Percentiles rank a stretch among this genome's conserved stretches.
phyloP scores from a whole-genome alignment of 768 basidiomycete genomes.

The Mycena galopus region DNA sequence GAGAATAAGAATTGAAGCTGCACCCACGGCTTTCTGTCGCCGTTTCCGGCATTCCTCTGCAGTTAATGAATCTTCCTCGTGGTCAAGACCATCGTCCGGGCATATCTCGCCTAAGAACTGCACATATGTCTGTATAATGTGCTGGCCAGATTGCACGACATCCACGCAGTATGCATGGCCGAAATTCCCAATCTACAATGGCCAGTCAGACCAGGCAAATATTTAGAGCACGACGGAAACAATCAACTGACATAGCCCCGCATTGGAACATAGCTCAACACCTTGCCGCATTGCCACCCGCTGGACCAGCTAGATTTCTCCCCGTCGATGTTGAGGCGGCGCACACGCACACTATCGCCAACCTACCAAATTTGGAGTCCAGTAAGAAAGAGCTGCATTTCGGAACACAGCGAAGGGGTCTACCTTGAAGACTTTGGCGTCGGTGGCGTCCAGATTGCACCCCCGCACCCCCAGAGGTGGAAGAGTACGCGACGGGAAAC shows the following conservation, averaged over 20 bases:
- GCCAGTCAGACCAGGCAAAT: background rate
- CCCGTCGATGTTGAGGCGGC: constrained; percentile 13
- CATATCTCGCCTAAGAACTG: constrained; percentile 30
- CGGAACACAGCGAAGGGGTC: too few relatives aligned
- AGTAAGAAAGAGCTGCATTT: background rate
- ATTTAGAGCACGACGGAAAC: background rate
- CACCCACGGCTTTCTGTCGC: constrained; percentile 18
- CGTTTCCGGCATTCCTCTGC: constrained; percentile 4
- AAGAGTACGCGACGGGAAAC: constrained; percentile 18
- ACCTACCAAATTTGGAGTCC: constrained; percentile 10
- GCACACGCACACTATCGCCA: constrained; percentile 29
- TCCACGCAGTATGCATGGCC: constrained; percentile 20
- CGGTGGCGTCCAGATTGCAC: constrained; percentile 15
- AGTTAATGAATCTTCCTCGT: background rate
- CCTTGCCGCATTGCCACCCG: constrained; percentile 22
- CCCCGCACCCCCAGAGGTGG: constrained; percentile 4
- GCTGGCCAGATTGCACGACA: background rate
- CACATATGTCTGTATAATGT: background rate
- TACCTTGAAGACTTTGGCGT: constrained; percentile 1
- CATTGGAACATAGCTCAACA: constrained; percentile 13
- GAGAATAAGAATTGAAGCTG: background rate
- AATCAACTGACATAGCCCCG: constrained; percentile 12
- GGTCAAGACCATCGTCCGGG: background rate
- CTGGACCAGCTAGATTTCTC: constrained; percentile 4
- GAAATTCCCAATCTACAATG: constrained; percentile 16